A percentile compares a stretch with the other conserved stretches of the same genome.
phyloP scores from a whole-genome alignment of 768 basidiomycete species.

The Hydnomerulius pinastri region DNA sequence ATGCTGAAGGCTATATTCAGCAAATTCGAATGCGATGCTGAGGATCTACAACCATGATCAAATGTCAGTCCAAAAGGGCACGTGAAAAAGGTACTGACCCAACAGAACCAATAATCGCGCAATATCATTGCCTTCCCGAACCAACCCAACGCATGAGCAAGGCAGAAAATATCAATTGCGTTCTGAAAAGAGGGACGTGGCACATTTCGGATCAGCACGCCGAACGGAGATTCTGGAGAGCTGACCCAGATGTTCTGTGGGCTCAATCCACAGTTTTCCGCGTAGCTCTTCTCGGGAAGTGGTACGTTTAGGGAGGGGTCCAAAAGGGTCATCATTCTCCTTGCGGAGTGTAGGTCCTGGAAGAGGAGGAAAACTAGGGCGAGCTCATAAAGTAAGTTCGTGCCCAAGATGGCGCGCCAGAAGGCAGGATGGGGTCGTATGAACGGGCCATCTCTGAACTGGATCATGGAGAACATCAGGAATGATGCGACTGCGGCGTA shows the following conservation, averaged over 20 bases:
- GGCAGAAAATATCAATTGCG: conserved; percentile 83
- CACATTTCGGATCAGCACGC: not conserved
- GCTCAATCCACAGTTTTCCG: conserved; percentile 75
- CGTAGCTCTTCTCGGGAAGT: conserved; percentile 84
- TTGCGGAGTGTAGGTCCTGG: conserved; percentile 78
- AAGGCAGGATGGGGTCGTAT: conserved; percentile 87
- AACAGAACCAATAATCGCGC: conserved; percentile 93
- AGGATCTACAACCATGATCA: conserved; percentile 56
- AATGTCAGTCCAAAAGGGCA: conserved; percentile 3
- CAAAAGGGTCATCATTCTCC: conserved; percentile 76
- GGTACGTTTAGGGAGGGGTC: conserved; percentile 71
- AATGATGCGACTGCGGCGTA: conserved; percentile 78
- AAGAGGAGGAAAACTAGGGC: conserved; percentile 83
- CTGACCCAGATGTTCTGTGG: conserved; percentile 66
- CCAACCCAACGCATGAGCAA: conserved; percentile 87
- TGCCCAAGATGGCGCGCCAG: conserved; percentile 77
- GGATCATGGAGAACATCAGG: conserved; percentile 80
- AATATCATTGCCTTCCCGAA: conserved; percentile 90
- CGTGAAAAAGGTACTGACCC: conserved; percentile 50
- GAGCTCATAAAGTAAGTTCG: conserved; percentile 84
- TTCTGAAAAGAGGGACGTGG: conserved; percentile 43
- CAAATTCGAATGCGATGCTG: conserved; percentile 85
- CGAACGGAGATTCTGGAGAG: not conserved
- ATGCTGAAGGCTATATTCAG: conserved; percentile 86
- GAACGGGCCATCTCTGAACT: conserved; percentile 89